Percentiles rank a stretch among this genome's conserved stretches.
Conservation (phyloP, 2,329 filamentous ascomycete species). For the Orbilia blumenaviensis region DNA sequence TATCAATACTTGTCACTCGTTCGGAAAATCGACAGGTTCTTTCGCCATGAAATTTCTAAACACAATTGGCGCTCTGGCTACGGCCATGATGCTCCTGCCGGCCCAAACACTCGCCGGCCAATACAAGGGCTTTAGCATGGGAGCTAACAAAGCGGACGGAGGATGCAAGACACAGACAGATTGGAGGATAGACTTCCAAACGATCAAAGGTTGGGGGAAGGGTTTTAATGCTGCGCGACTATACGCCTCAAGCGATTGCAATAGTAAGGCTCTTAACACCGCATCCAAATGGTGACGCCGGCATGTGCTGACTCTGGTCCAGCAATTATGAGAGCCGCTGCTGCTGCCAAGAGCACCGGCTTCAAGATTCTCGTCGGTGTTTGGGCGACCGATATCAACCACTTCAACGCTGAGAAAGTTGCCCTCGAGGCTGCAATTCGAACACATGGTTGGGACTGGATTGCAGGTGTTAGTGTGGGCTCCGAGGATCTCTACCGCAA, state of each 20-base stretch:
- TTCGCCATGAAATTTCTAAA: slow-evolving; percentile 16
- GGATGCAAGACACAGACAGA: slow-evolving; percentile 61
- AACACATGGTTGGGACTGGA: slow-evolving; percentile 62
- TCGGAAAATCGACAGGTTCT: not conserved
- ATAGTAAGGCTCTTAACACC: slow-evolving; percentile 60
- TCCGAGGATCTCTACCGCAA: slow-evolving; percentile 74
- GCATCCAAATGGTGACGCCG: slow-evolving; percentile 15
- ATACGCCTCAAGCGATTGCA: slow-evolving; percentile 74
- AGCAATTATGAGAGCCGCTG: slow-evolving; percentile 27
- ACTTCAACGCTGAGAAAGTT: slow-evolving; percentile 70
- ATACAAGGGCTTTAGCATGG: slow-evolving; percentile 48
- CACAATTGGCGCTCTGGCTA: slow-evolving; percentile 10
- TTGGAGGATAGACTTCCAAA: slow-evolving; percentile 60
- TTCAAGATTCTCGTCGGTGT: slow-evolving; percentile 44
- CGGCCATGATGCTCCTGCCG: slow-evolving; percentile 34
- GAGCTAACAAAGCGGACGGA: slow-evolving; percentile 57
- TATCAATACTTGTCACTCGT: not conserved
- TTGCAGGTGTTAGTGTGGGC: slow-evolving; percentile 76
- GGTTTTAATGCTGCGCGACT: slow-evolving; percentile 62
- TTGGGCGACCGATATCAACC: slow-evolving; percentile 70
- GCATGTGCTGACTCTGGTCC: slow-evolving; percentile 35
- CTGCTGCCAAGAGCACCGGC: slow-evolving; percentile 5
- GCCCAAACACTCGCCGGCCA: slow-evolving; percentile 21
- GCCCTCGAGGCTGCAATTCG: slow-evolving; percentile 64
- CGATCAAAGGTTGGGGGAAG: slow-evolving; percentile 58